Evolutionary conservation across 75 land plant species (phyloP).

Genomic region (Ceratopteris richardii): DNA sequence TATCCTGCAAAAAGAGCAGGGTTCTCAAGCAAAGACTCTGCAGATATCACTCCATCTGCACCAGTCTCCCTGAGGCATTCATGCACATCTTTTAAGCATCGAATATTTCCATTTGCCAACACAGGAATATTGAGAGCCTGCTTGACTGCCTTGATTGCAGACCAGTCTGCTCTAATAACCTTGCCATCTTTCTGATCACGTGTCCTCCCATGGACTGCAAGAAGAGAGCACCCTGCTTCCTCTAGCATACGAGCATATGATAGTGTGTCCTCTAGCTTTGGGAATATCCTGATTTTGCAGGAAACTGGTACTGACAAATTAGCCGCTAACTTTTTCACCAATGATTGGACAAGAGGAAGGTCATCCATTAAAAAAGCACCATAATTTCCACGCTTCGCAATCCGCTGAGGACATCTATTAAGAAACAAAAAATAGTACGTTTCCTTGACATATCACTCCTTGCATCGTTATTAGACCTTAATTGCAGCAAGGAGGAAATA

Average conservation of each 20-base stretch:
- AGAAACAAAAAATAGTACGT: neutral
- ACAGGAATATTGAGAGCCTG: constrained; percentile 78
- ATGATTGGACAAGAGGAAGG: constrained; percentile 73
- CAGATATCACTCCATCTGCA: constrained; percentile 91
- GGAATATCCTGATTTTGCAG: constrained; percentile 91
- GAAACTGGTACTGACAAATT: constrained; percentile 85
- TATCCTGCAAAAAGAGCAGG: constrained; percentile 98
- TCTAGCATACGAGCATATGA: constrained; percentile 92
- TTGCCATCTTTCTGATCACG: constrained; percentile 87
- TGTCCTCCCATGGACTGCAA: constrained; percentile 96
- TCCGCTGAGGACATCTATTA: constrained; percentile 92
- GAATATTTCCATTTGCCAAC: constrained; percentile 92
- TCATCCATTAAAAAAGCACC: constrained; percentile 99
- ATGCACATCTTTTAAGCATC: constrained; percentile 77
- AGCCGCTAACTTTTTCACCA: constrained; percentile 60
- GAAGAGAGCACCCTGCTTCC: constrained; percentile 92
- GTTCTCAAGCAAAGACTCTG: constrained; percentile 90
- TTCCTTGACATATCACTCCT: too few species aligned
- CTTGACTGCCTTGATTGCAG: constrained; percentile 67
- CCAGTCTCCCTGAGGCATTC: constrained; percentile 71
- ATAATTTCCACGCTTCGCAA: constrained; percentile 93
- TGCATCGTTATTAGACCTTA: too few species aligned
- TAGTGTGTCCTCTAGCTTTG: constrained; percentile 69
- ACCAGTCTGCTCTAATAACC: constrained; percentile 81
- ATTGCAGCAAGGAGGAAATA: too few species aligned